phyloP scores from a whole-genome alignment of 768 basidiomycete species.

The Boletus eberwhitei region DNA sequence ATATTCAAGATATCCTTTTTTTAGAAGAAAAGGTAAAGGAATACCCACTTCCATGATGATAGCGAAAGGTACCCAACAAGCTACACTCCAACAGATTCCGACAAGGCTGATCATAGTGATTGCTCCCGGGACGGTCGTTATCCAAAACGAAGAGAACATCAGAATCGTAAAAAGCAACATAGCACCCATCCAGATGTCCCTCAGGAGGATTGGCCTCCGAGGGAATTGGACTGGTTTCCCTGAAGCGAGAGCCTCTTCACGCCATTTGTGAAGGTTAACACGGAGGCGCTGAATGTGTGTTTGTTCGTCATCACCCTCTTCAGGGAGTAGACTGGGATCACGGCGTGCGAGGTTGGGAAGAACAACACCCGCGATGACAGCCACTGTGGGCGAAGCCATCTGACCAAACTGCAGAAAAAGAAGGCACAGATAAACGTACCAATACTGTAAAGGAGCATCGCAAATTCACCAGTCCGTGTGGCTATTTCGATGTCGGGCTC shows the following conservation, averaged over 20 bases:
- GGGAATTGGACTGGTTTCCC: conserved; percentile 78
- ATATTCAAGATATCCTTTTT: neutral
- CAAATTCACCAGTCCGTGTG: conserved; percentile 80
- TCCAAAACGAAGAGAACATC: conserved; percentile 84
- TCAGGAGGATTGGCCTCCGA: conserved; percentile 83
- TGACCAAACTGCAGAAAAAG: neutral
- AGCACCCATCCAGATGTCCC: conserved; percentile 93
- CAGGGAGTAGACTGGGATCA: conserved; percentile 74
- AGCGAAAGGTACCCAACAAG: conserved; percentile 97
- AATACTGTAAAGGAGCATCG: conserved; percentile 87
- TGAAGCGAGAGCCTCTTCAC: conserved; percentile 72
- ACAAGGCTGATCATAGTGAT: conserved; percentile 79
- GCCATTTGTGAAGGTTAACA: conserved; percentile 75
- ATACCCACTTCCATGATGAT: conserved; percentile 89
- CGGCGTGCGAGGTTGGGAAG: conserved; percentile 81
- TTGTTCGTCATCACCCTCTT: conserved; percentile 67
- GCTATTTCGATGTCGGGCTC: conserved; percentile 85
- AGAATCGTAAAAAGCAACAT: conserved; percentile 75
- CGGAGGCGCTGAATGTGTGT: conserved; percentile 69
- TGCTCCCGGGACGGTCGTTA: conserved; percentile 72
- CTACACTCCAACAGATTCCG: conserved; percentile 95
- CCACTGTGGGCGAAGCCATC: conserved; percentile 49
- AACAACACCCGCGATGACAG: conserved; percentile 75
- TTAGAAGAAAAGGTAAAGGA: conserved; percentile 38
- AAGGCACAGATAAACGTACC: conserved; percentile 41